These are phyloP conservation scores for Lactarius pseudohatsudake DNA, from an alignment of 768 basidiomycete species.

Conservation along the genomic window DNA sequence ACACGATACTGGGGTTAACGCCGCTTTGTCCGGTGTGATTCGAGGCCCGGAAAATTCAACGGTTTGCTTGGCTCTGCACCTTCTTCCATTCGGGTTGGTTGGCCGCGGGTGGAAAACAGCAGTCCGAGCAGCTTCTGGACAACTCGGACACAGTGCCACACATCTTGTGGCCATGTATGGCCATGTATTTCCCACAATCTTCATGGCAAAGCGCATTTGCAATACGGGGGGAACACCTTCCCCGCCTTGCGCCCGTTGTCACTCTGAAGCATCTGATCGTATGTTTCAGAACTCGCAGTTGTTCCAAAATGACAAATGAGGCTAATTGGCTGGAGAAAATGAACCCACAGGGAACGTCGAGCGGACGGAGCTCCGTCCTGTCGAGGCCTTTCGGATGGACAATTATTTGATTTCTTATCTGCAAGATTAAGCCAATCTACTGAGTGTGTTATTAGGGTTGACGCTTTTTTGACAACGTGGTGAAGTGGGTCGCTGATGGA, in stretches of 20 bases:
- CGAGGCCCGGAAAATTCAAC: background rate
- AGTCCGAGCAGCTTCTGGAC: background rate
- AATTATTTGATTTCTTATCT: background rate
- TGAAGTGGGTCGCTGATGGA: background rate
- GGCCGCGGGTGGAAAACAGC: background rate
- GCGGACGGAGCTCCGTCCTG: background rate
- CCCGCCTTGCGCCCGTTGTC: background rate
- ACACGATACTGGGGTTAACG: background rate
- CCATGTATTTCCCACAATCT: background rate
- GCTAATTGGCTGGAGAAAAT: background rate
- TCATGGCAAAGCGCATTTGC: background rate
- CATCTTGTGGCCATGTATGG: background rate
- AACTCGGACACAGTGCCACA: background rate
- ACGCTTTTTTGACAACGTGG: background rate
- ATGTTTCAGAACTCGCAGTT: constrained; percentile 1
- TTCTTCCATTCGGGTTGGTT: background rate
- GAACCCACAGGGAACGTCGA: background rate
- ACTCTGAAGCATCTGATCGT: background rate
- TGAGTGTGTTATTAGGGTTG: background rate
- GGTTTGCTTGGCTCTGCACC: background rate
- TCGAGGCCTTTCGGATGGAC: too few relatives aligned
- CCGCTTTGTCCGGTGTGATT: background rate
- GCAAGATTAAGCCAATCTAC: background rate
- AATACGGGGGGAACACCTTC: background rate
- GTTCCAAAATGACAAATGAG: background rate